These are phyloP conservation scores for Flueggea neowawraea DNA, from an alignment of 441 rosid species.

Conservation along the genomic window DNA sequence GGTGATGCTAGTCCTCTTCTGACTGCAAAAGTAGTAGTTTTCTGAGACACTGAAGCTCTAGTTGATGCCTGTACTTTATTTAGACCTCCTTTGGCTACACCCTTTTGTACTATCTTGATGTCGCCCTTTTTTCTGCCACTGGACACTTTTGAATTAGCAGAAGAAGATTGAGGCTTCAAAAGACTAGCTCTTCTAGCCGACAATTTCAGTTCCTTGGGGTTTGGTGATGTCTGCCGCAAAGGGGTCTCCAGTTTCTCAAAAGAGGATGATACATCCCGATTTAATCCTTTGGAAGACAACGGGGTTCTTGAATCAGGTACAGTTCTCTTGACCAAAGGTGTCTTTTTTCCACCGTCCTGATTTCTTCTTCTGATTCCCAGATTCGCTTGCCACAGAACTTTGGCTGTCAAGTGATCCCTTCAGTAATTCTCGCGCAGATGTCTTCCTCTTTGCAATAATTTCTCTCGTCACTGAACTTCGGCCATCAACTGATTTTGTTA, in stretches of 20 bases:
- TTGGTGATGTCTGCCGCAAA: slow-evolving; percentile 23
- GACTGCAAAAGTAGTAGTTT: slow-evolving; percentile 18
- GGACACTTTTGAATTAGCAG: slow-evolving; percentile 21
- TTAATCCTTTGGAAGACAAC: slow-evolving; percentile 15
- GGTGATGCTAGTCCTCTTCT: slow-evolving; percentile 20
- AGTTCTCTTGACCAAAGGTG: slow-evolving; percentile 18
- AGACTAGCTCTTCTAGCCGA: slow-evolving; percentile 25
- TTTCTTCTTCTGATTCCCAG: not conserved
- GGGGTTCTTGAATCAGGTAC: slow-evolving; percentile 24
- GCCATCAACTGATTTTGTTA: slow-evolving; percentile 18
- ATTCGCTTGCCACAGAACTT: not conserved
- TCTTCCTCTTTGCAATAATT: slow-evolving; percentile 15
- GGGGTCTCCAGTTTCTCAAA: slow-evolving; percentile 25
- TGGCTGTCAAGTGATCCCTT: slow-evolving; percentile 1
- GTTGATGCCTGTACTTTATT: slow-evolving; percentile 28
- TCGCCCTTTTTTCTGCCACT: slow-evolving; percentile 28
- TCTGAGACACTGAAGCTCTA: slow-evolving; percentile 30
- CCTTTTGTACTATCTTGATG: slow-evolving; percentile 22
- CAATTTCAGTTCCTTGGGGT: slow-evolving; percentile 24
- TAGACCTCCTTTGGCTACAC: slow-evolving; percentile 10
- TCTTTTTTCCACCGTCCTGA: slow-evolving; percentile 17
- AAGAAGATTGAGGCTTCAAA: slow-evolving; percentile 28
- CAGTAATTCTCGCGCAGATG: not conserved
- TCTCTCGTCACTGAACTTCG: slow-evolving; percentile 15
- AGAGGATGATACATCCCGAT: slow-evolving; percentile 23